These are phyloP conservation scores for Viridothelium virens DNA, from an alignment of 495 filamentous ascomycete species.

Conservation along the genomic window DNA sequence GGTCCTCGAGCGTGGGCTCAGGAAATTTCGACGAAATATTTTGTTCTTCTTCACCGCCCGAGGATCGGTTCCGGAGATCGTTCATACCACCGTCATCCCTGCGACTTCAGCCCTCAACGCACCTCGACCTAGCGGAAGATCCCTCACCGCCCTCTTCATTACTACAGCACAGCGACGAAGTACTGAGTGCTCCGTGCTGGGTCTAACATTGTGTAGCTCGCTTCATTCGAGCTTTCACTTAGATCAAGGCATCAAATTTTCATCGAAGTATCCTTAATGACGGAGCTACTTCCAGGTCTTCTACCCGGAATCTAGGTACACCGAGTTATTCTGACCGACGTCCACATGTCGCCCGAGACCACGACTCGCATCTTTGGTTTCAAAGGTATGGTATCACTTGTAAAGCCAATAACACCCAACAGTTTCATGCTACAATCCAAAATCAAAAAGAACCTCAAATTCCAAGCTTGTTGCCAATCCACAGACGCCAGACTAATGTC, in stretches of 20 bases:
- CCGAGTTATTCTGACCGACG: too few species aligned
- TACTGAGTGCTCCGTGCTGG: too few species aligned
- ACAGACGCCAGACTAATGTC: not conserved
- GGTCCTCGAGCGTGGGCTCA: not conserved
- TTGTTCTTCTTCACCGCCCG: not conserved
- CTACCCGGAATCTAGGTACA: too few species aligned
- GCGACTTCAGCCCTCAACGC: not conserved
- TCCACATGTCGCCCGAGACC: too few species aligned
- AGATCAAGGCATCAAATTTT: too few species aligned
- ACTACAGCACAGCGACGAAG: not conserved
- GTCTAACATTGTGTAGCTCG: not conserved
- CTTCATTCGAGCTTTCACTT: not conserved
- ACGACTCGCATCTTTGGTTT: not conserved
- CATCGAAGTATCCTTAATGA: too few species aligned
- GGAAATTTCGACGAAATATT: constrained; percentile 10
- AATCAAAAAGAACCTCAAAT: not conserved
- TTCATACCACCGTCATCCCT: not conserved
- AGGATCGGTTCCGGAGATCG: too few species aligned
- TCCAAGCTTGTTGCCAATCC: not conserved
- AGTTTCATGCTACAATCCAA: not conserved
- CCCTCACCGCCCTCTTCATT: not conserved
- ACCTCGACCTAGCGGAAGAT: not conserved
- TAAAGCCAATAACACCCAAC: not conserved
- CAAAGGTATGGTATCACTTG: not conserved
- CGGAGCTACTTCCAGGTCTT: too few species aligned